Conservation (phyloP, 129 eudicot species). For the Lonicera japonica region DNA sequence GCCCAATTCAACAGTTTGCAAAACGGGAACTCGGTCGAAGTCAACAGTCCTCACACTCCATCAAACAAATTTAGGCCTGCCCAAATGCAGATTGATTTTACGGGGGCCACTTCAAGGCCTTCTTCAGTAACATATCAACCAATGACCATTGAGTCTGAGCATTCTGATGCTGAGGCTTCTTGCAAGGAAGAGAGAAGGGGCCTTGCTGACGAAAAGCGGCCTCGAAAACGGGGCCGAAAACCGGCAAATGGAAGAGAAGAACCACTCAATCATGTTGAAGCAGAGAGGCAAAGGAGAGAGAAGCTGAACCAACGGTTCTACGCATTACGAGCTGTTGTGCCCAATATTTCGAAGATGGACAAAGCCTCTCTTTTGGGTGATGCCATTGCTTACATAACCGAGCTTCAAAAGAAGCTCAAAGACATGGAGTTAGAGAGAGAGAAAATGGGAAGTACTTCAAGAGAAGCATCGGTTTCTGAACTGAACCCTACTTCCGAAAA, state of each 20-base stretch:
- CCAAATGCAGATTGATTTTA: constrained; percentile 59
- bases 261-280: constrained; percentile 92
- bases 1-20: too few species aligned
- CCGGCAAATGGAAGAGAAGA: constrained; percentile 93
- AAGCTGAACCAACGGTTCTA: constrained; percentile 86
- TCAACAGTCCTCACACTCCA: constrained; percentile 31
- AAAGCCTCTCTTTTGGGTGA: constrained; percentile 93
- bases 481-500: constrained; percentile 13
- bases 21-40: constrained; percentile 8
- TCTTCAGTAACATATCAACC: constrained; percentile 24
- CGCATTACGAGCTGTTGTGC: constrained; percentile 91
- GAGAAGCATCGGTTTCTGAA: constrained; percentile 25
- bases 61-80: constrained; percentile 23
- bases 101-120: constrained; percentile 39
- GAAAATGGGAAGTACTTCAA: constrained; percentile 16
- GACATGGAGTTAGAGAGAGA: constrained; percentile 59
- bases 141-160: constrained; percentile 42
- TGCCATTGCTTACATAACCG: constrained; percentile 87
- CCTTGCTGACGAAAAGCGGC: constrained; percentile 50
- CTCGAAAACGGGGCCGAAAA: constrained; percentile 78
- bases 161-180: constrained; percentile 49
- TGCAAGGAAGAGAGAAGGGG: constrained; percentile 29
- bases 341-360: constrained; percentile 91
- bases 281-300: constrained; percentile 81
- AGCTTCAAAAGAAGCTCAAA: constrained; percentile 74